Base-by-base conservation (phyloP, 2,329 filamentous ascomycete species). In the Phaeophleospora eucalypticola region DNA sequence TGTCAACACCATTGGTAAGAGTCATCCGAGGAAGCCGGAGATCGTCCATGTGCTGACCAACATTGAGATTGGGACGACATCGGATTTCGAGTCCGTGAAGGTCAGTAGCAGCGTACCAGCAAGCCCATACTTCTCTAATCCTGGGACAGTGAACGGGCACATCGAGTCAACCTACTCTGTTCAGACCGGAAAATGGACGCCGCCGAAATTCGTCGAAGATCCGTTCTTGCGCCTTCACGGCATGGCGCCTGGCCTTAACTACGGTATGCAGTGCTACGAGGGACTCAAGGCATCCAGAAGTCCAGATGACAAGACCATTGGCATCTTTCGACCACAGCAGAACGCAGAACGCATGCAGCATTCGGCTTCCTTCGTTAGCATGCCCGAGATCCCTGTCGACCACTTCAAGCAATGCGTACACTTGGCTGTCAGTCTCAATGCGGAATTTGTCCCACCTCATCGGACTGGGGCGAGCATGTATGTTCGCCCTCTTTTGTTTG, bases 261-360 rank as follows among this genome's bases (percentile, higher is more conserved):
- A 98, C 69, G 89, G 91, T 48, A 89, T 95, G 66, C 93, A 97
- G 73, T 91, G 89, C 61, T 98, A 95, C 75, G 93, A 98, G 68
- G 93, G 93, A n/a, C 82, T 97, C 67, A 97, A 97, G 71, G 90
- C 91, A 45, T 96, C 96, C 79, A 89, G 91, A 53, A 75, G 78
- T 2, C 86, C 89, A 15, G 74, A 78, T 48, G 81, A 86, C 67
- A 66, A 75, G 49, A 70, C 72, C 49, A 90, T 97, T 71, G 81
- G 83, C 65, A 81, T 97, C 67, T 97, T 97, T 81, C 86, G 91
- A 3, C 87, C 91, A 0, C 78, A 84, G 62, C 82, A 84, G 65
- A 97, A 97, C 68, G 93, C 90, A 32, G 70, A 73, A 35, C 87
- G 91, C 49, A 81, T 97, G 76, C 86, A 89, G 65, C 83, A 89